These are phyloP conservation scores for Schoenoplectus triqueter DNA, from an alignment of 202 grass and related monocot species.

Conservation along the genomic window DNA sequence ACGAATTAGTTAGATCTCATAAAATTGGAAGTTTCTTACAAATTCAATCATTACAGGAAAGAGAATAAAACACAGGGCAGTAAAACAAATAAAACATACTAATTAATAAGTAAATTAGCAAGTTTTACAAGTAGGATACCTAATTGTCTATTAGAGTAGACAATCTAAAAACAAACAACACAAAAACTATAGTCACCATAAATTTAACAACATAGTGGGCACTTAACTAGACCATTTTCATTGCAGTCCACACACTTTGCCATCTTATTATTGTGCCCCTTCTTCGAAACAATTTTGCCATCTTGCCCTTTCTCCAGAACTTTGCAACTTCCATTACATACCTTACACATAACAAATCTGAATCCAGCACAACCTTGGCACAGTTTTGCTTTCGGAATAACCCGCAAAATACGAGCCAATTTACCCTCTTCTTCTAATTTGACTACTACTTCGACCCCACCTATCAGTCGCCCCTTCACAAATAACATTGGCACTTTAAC, in stretches of 20 bases:
- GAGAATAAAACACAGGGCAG: background rate
- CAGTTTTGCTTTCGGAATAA: constrained; percentile 69
- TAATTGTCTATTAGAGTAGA: constrained; percentile 36
- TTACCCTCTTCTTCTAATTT: constrained; percentile 89
- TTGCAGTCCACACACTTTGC: constrained; percentile 75
- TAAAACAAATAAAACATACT: background rate
- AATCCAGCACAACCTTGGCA: constrained; percentile 83
- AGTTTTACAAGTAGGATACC: constrained; percentile 18
- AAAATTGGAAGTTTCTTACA: background rate
- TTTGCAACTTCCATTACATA: constrained; percentile 94
- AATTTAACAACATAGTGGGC: constrained; percentile 73
- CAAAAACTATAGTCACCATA: constrained; percentile 17
- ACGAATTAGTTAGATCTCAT: background rate
- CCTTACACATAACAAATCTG: constrained; percentile 86
- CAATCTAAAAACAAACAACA: constrained; percentile 29
- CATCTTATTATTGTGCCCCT: constrained; percentile 22
- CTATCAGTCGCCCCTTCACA: constrained; percentile 65
- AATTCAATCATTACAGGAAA: background rate
- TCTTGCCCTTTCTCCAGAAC: constrained; percentile 59
- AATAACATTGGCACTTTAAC: constrained; percentile 78
- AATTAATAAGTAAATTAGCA: constrained; percentile 1
- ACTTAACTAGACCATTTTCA: constrained; percentile 92
- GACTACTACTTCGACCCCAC: constrained; percentile 64
- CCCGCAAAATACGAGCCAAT: constrained; percentile 57
- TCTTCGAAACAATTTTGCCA: constrained; percentile 22